Evolutionary conservation across 2,329 filamentous ascomycete species (phyloP).

Genomic region (Curvularia sp.): DNA sequence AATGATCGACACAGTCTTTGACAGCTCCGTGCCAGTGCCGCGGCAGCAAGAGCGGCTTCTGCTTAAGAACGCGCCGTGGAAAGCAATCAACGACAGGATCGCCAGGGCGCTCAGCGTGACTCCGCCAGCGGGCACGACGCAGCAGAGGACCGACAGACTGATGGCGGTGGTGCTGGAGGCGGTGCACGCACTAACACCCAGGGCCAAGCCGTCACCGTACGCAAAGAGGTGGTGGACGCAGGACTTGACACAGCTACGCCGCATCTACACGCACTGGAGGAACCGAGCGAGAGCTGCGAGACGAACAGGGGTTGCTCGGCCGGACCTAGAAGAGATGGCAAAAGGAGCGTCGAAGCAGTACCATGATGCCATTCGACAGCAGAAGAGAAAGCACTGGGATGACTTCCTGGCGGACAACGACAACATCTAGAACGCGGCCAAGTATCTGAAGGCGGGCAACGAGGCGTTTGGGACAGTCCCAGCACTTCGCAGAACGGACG

Average conservation of each 20-base stretch:
- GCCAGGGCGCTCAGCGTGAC: neutral
- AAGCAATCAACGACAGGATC: constrained; percentile 18
- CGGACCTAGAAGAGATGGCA: constrained; percentile 15
- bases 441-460: constrained; percentile 17
- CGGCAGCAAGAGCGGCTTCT: constrained; percentile 20
- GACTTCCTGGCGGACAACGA: constrained; percentile 17
- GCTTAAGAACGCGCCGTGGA: constrained; percentile 25
- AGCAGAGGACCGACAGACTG: constrained; percentile 13
- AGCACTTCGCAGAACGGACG: constrained; percentile 14
- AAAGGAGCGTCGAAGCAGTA: constrained; percentile 17
- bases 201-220: constrained; percentile 9
- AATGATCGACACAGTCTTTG: constrained; percentile 21
- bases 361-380: constrained; percentile 19
- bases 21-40: constrained; percentile 13
- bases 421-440: constrained; percentile 19
- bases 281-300: constrained; percentile 18
- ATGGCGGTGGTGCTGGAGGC: constrained; percentile 11
- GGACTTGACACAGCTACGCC: constrained; percentile 15
- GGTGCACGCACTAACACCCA: constrained; percentile 10
- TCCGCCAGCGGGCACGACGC: constrained; percentile 8
- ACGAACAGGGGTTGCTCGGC: constrained; percentile 8
- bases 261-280: constrained; percentile 26
- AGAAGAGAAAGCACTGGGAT: constrained; percentile 22
- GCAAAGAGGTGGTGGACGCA: constrained; percentile 17
- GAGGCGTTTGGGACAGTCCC: constrained; percentile 20